A percentile compares a stretch with the other conserved stretches of the same genome.
phyloP scores from a whole-genome alignment of 495 filamentous ascomycete genomes.

The Hyaloscypha finlandica region DNA sequence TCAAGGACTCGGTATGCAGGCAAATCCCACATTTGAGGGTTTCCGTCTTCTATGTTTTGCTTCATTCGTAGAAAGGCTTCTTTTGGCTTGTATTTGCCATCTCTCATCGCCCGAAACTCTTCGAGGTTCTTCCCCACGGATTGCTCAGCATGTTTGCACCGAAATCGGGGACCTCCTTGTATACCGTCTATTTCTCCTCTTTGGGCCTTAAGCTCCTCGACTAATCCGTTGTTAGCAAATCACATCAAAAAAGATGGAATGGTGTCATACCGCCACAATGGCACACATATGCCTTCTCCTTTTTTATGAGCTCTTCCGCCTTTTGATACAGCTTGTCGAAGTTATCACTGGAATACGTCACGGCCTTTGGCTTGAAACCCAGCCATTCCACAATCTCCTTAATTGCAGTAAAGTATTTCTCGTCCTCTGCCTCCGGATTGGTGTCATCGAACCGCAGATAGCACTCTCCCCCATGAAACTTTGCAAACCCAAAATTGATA shows the following conservation, averaged over 20 bases:
- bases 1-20: conserved; percentile 69
- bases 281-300: conserved; percentile 75
- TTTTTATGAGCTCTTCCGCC: conserved; percentile 79
- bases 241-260: neutral
- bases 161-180: conserved; percentile 66
- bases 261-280: conserved; percentile 34
- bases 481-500: conserved; percentile 95
- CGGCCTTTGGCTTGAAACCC: conserved; percentile 72
- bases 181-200: conserved; percentile 51
- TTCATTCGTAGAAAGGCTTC: conserved; percentile 94
- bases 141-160: conserved; percentile 76
- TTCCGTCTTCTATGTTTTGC: conserved; percentile 59
- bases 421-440: conserved; percentile 81
- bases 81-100: conserved; percentile 85
- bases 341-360: conserved; percentile 77
- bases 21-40: conserved; percentile 61
- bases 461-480: conserved; percentile 74
- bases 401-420: conserved; percentile 76
- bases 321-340: conserved; percentile 87
- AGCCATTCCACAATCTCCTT: conserved; percentile 80
- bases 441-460: conserved; percentile 64
- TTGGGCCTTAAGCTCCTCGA: conserved; percentile 80
- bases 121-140: conserved; percentile 72
- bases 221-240: conserved; percentile 29
- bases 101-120: conserved; percentile 88